Evolutionary conservation across 2,329 filamentous ascomycete species (phyloP), one percentile per base, ranked within the genome.

Genomic region (Lachnellula willkommii): DNA sequence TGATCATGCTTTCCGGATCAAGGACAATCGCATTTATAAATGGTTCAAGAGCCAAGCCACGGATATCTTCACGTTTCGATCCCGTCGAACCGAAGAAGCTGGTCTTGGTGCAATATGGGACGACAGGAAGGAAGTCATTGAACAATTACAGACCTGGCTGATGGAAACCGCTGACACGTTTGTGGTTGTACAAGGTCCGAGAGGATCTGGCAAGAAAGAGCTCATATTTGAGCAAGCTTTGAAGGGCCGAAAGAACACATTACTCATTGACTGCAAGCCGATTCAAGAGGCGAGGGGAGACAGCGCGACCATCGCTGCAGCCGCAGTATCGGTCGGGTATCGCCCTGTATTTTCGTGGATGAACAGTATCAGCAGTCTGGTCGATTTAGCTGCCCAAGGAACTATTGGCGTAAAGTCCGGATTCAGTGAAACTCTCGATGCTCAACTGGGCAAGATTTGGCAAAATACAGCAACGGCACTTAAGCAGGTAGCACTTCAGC

Each of bases 331-430:
- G 61, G 92, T 97, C 49, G 93, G 94, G 8, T 97, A 96, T 69
- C 80, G 89, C 8, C 94, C 94, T 0, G 84, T 99, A 0, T 99
- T 99, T 70, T 95, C 90, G 0, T 97, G 92, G 89, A 88, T 95
- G 74, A 96, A 97, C 72, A 96, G 85, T 67, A 83, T 97, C 62
- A 95, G 89, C 72, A 95, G 91, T 69, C 83, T 96, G 73, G 79
- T 96, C 61, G 94, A 97, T 65, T 81, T 97, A 39, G 94, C 93
- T 22, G 90, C 94, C 1, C 93, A 96, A 70, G 89, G 92, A 64
- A 94, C 94, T 12, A 95, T 93, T 20, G 93, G 93, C 12, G 89
- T 95, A 56, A 96, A 97, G 73, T 89, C 91, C 5, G 92, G 92
- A 7, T 96, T 97, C 69, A 95, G 90, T 0, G 93, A 96, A 69